A percentile compares a stretch with the other conserved stretches of the same genome.
These are phyloP conservation scores for Apiotrichum laibachii DNA, from an alignment of 1,284 basidiomycete species.

Conservation along the genomic window DNA sequence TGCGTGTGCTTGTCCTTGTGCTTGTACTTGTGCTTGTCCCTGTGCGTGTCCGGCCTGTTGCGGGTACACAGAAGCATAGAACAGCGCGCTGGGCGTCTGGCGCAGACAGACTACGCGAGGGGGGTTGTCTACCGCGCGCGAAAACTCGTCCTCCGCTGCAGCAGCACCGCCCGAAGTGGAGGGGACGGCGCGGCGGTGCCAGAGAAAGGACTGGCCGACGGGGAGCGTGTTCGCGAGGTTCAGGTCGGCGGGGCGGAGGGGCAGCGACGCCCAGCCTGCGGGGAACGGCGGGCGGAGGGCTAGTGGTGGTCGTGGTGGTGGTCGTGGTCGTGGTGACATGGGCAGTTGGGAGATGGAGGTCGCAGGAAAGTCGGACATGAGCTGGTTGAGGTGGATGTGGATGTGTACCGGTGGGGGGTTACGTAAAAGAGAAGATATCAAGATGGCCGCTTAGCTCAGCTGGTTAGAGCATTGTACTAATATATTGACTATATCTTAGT, in stretches of 20 bases:
- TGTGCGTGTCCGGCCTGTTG: too few species aligned
- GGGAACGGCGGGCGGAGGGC: slow-evolving; percentile 39
- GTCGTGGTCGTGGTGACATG: too few species aligned
- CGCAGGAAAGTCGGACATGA: too few species aligned
- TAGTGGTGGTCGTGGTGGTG: not conserved
- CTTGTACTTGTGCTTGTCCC: not conserved
- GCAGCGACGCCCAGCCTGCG: slow-evolving; percentile 35
- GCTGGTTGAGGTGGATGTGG: too few species aligned
- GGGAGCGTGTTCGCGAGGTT: slow-evolving; percentile 47
- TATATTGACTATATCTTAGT: too few species aligned
- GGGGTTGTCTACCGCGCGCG: slow-evolving; percentile 41
- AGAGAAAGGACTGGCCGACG: slow-evolving; percentile 50
- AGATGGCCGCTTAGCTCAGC: too few species aligned
- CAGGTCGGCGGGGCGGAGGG: slow-evolving; percentile 34
- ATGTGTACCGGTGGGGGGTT: too few species aligned
- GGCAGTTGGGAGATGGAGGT: too few species aligned
- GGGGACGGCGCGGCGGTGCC: slow-evolving; percentile 35
- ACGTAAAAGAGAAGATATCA: too few species aligned
- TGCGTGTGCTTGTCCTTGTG: too few species aligned
- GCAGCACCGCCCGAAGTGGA: slow-evolving; percentile 7
- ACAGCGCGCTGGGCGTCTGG: slow-evolving; percentile 65
- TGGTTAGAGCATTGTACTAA: too few species aligned
- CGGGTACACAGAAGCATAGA: slow-evolving; percentile 69
- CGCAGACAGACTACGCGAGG: slow-evolving; percentile 74
- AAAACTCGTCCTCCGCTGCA: slow-evolving; percentile 41